These are phyloP conservation scores for Bretschneidera sinensis DNA, from an alignment of 345 rosid genomes.

Conservation along the genomic window DNA sequence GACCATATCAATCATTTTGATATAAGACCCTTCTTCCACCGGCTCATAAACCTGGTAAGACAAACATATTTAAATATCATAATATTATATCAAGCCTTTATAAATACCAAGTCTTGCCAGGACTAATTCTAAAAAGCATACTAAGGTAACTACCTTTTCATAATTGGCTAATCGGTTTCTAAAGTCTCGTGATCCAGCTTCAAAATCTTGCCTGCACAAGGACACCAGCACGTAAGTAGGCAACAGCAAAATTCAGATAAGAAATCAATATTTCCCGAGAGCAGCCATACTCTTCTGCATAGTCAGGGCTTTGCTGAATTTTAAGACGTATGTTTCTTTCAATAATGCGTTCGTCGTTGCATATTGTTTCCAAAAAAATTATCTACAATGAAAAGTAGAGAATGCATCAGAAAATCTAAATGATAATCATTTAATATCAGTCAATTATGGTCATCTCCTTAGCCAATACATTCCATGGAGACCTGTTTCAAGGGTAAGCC, in stretches of 20 bases:
- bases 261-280: slow-evolving; percentile 20
- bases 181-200: slow-evolving; percentile 84
- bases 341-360: slow-evolving; percentile 89
- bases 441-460: not conserved
- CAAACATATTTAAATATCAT: slow-evolving; percentile 16
- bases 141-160: slow-evolving; percentile 55
- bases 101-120: slow-evolving; percentile 7
- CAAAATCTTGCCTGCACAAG: slow-evolving; percentile 79
- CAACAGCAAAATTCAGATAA: slow-evolving; percentile 8
- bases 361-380: slow-evolving; percentile 93
- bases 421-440: not conserved
- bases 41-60: slow-evolving; percentile 87
- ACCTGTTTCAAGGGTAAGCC: not conserved
- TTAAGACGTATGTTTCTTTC: slow-evolving; percentile 97
- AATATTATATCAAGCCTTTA: slow-evolving; percentile 13
- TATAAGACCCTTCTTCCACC: slow-evolving; percentile 97
- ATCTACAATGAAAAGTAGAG: slow-evolving; percentile 43
- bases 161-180: slow-evolving; percentile 81
- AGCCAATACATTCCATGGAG: not conserved
- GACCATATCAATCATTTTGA: slow-evolving; percentile 99
- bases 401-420: not conserved
- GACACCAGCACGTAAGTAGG: slow-evolving; percentile 24
- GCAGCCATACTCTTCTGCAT: slow-evolving; percentile 83
- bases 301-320: slow-evolving; percentile 99
- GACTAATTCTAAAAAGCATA: slow-evolving; percentile 13